Evolutionary conservation across 495 filamentous ascomycete genomes (phyloP).

Genomic region (Haplographium delicatum): DNA sequence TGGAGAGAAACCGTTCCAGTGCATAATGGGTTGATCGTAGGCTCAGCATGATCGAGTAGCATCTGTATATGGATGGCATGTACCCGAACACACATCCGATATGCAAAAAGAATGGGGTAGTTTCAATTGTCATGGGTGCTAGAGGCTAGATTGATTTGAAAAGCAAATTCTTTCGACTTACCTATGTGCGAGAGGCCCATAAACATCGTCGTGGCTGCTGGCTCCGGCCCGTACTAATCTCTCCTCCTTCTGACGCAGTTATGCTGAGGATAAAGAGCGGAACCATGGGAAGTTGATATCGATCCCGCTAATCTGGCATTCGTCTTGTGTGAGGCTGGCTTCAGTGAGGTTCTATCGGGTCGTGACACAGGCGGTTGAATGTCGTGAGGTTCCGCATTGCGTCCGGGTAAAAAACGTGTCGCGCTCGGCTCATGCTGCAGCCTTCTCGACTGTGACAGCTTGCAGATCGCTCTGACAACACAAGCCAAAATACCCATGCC

Average conservation of each 20-base stretch:
- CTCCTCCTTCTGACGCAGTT: background rate
- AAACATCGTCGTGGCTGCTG: slow-evolving; percentile 3
- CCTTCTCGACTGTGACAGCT: background rate
- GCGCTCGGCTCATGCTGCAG: slow-evolving; percentile 5
- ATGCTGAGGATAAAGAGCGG: background rate
- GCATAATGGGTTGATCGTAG: background rate
- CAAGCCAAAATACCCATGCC: too few species aligned
- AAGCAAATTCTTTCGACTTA: background rate
- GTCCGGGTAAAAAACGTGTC: slow-evolving; percentile 4
- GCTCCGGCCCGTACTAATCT: background rate
- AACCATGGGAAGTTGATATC: background rate
- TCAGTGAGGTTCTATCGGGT: background rate
- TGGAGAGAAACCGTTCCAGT: background rate
- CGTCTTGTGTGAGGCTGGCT: background rate
- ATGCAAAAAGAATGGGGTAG: too few species aligned
- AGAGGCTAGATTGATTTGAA: background rate
- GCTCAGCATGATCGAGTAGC: background rate
- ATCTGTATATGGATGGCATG: too few species aligned
- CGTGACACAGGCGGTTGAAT: background rate
- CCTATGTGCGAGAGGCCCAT: slow-evolving; percentile 9
- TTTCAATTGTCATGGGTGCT: too few species aligned
- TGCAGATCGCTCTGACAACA: background rate
- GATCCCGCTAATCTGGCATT: background rate
- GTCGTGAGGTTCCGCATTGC: background rate
- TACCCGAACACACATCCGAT: too few species aligned